These are phyloP conservation scores for Volvariella volvacea DNA, from an alignment of 1,284 basidiomycete species.

Conservation along the genomic window DNA sequence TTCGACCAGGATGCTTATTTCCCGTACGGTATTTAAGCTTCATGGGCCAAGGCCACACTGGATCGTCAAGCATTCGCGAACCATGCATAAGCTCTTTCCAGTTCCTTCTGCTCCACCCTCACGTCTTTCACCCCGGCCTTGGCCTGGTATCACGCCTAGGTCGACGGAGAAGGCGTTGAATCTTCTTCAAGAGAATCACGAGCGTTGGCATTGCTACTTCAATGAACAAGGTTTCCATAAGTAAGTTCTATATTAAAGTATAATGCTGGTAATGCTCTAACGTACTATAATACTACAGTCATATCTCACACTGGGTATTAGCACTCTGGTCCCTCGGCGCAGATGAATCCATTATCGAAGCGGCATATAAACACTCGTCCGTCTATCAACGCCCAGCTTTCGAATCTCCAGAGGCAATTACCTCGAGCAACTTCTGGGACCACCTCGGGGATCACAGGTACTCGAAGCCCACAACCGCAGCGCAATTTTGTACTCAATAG, in stretches of 20 bases:
- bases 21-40: too few species aligned
- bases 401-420: slow-evolving; percentile 24
- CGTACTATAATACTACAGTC: slow-evolving; percentile 21
- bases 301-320: slow-evolving; percentile 32
- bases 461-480: slow-evolving; percentile 4
- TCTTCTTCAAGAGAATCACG: slow-evolving; percentile 50
- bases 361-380: slow-evolving; percentile 29
- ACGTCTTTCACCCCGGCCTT: slow-evolving; percentile 24
- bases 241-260: slow-evolving; percentile 21
- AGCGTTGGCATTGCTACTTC: slow-evolving; percentile 9
- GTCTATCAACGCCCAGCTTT: slow-evolving; percentile 27
- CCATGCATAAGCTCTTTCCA: slow-evolving; percentile 26
- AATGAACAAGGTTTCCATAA: slow-evolving; percentile 33
- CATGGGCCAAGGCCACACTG: too few species aligned
- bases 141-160: slow-evolving; percentile 41
- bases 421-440: slow-evolving; percentile 29
- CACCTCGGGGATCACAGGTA: slow-evolving; percentile 36
- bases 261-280: background rate
- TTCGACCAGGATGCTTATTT: too few species aligned
- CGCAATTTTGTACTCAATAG: background rate
- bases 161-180: slow-evolving; percentile 37
- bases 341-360: slow-evolving; percentile 27
- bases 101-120: slow-evolving; percentile 26
- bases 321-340: slow-evolving; percentile 37
- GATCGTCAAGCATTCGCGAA: too few species aligned